Base-by-base conservation (phyloP, 345 rosid species). In the Ceriops zippeliana region DNA sequence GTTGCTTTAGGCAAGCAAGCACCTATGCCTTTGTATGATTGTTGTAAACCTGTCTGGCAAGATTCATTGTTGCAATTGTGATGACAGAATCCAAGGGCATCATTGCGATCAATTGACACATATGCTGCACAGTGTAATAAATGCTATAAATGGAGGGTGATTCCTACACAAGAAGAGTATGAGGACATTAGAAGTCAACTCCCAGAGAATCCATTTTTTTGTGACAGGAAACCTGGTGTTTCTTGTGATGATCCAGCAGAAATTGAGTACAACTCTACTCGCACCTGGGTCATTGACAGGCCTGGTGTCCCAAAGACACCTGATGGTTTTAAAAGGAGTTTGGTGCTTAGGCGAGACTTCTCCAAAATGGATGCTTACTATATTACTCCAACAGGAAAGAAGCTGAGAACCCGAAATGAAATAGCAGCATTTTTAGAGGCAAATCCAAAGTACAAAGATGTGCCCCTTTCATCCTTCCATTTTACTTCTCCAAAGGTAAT, bases 271-370 rank as follows among this genome's bases (percentile, higher is more conserved):
- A 81, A 92, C 76, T 54, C 86, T 6, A 58, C 85, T 22, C 79
- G 91, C 21, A 86, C 88, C 2, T 92, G 98, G 98, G 96, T 84
- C 65, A 82, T 90, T 9, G 98, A 92, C 81, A 88, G 59, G 82
- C 96, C 97, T 58, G 91, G 91, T 74, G 24, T 90, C 42, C 96
- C 98, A 1, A 92, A 84, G 82, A 88, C 98, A 0, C 98, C 98
- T 0, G 69, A 62, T 73, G 98, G 98, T 67, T 92, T 92, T 81
- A 87, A 82, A 80, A 75, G 98, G 66, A 85, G 83, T 73, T 78
- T 92, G 68, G 80, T 87, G 57, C 87, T 92, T 2, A 74, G 98
- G 46, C 83, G 49, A 67, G 98, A 92, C 66, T 88, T 76, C 79
- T 88, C 96, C 24, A 92, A 87, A 83, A 73, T 92, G 82, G 98